Evolutionary conservation across 2,329 filamentous ascomycete species (phyloP).

Genomic region (Fusarium sp.): DNA sequence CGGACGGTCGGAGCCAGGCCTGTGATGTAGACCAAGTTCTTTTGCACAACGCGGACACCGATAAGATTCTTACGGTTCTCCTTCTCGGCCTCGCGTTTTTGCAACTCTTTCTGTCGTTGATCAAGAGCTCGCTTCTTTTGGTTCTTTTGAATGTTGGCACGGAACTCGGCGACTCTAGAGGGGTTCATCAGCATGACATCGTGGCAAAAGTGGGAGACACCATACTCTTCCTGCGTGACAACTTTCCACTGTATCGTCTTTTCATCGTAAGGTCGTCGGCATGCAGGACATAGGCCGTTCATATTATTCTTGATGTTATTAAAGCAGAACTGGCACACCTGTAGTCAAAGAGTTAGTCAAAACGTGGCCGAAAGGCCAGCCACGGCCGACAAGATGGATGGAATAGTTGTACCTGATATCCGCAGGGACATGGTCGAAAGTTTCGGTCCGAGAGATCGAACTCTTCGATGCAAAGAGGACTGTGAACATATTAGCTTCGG

Average conservation of each 20-base stretch:
- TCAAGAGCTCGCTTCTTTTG: slow-evolving; percentile 91
- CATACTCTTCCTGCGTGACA: slow-evolving; percentile 94
- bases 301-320: slow-evolving; percentile 99
- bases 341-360: slow-evolving; percentile 36
- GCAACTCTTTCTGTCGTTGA: slow-evolving; percentile 91
- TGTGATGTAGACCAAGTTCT: slow-evolving; percentile 98
- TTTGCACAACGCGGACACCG: slow-evolving; percentile 95
- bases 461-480: slow-evolving; percentile 98
- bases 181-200: slow-evolving; percentile 41
- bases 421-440: slow-evolving; percentile 96
- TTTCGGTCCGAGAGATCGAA: slow-evolving; percentile 98
- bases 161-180: slow-evolving; percentile 78
- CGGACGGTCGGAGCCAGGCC: slow-evolving; percentile 92
- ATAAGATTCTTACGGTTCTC: slow-evolving; percentile 96
- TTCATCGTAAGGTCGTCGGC: slow-evolving; percentile 94
- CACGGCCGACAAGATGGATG: not conserved
- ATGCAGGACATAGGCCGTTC: slow-evolving; percentile 98
- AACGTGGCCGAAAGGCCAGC: slow-evolving; percentile 39
- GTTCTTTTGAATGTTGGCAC: slow-evolving; percentile 86
- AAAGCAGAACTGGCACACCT: slow-evolving; percentile 99
- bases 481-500: slow-evolving; percentile 59
- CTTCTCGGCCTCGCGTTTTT: slow-evolving; percentile 96
- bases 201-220: slow-evolving; percentile 44
- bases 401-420: slow-evolving; percentile 85
- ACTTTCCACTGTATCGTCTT: slow-evolving; percentile 98